Percentiles rank a stretch among this genome's conserved stretches.
phyloP scores from a whole-genome alignment of 2,329 filamentous ascomycete species.

The Alternaria tenuissima region DNA sequence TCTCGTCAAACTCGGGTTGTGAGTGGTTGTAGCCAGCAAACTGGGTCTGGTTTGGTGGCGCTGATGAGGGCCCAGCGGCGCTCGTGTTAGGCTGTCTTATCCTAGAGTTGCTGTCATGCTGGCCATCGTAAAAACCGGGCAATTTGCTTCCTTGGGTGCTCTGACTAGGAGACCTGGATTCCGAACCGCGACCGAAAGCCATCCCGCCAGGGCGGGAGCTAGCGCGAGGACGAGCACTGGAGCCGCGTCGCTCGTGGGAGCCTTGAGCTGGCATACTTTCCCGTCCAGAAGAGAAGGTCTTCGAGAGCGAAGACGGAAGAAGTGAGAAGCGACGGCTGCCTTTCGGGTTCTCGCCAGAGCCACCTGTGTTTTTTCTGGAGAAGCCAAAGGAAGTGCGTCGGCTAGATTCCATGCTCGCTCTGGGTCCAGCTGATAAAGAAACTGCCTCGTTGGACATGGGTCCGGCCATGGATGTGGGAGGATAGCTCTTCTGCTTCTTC shows the following conservation, averaged over 20 bases:
- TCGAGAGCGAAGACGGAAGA: conserved; percentile 59
- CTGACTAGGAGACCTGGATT: conserved; percentile 55
- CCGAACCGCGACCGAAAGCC: conserved; percentile 54
- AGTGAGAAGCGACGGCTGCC: conserved; percentile 60
- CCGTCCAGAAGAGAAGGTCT: conserved; percentile 53
- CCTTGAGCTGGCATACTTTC: conserved; percentile 43
- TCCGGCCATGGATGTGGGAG: conserved; percentile 89
- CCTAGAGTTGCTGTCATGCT: conserved; percentile 43
- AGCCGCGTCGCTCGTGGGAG: conserved; percentile 46
- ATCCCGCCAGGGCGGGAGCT: conserved; percentile 50
- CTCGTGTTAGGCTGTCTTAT: conserved; percentile 28
- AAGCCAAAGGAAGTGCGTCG: conserved; percentile 61
- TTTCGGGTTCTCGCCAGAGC: conserved; percentile 46
- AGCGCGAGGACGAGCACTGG: conserved; percentile 39
- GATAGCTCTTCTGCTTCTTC: conserved; percentile 77
- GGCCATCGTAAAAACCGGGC: conserved; percentile 54
- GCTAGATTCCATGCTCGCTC: conserved; percentile 59
- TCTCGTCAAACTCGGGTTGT: conserved; percentile 45
- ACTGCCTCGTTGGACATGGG: conserved; percentile 67
- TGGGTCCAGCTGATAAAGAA: conserved; percentile 32
- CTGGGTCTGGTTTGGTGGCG: conserved; percentile 49
- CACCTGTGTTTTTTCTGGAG: conserved; percentile 56
- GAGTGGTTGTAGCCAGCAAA: conserved; percentile 38
- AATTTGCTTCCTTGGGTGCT: conserved; percentile 56
- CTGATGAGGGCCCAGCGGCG: conserved; percentile 42